Base-by-base conservation (phyloP, 805 yeast species). In the Pichia eremophila region DNA sequence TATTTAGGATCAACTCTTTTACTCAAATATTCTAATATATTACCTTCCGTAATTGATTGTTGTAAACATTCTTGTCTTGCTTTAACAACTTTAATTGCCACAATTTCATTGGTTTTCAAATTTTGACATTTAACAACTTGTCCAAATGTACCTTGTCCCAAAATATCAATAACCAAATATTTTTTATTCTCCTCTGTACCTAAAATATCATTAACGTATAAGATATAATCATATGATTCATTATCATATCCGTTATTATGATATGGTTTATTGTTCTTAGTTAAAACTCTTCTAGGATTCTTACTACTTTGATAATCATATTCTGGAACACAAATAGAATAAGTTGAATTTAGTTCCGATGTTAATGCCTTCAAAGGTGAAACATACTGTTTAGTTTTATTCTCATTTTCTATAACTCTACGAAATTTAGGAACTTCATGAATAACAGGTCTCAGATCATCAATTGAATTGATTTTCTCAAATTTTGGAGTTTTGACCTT, bases 71-170 rank as follows among this genome's bases (percentile, higher is more conserved):
- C 96, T 6, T 95, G 87, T 60, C 85, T 85, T 35, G 95, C 84
- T 63, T 91, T 93, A 49, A 93, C 86, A 40, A 93, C 95, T 66
- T 93, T 93, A 36, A 93, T 95, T 1, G 99, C 99, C 27, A 90
- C 86, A 19, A 91, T 78, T 52, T 87, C 91, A 60, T 88, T 93
- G 41, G 89, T 85, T 42, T 64, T 66, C 52, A 71, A 54, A 56
- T 81, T 77, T 62, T 87, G 95, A 66, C 97, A 91, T 67, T 91
- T 93, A 39, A 90, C 95, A 42, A 93, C 99, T 67, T 93, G 98
- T 10, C 99, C 99, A 72, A 93, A 93, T 1, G 99, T 90, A 3
- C 99, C 99, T 52, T 90, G 91, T 0, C 99, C 99, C 39, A 93
- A 67, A 15, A 93, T 73, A 64, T 91, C 98, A 49, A 93, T 69